These are phyloP conservation scores for Zizania latifolia DNA, from an alignment of 176 grass and related monocot species.

Conservation along the genomic window DNA sequence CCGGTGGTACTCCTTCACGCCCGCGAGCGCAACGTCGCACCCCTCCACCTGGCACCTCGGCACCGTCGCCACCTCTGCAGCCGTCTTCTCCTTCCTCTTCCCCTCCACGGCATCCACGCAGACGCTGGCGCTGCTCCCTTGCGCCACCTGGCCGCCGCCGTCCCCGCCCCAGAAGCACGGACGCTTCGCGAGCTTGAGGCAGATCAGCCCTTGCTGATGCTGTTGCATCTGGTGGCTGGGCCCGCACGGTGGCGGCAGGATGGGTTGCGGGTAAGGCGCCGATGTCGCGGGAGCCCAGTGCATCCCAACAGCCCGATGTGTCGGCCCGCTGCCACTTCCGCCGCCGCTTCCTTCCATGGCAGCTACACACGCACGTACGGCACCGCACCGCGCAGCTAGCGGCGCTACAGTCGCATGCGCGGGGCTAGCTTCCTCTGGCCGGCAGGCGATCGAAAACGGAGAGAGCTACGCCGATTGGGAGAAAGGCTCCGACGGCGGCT, in stretches of 20 bases:
- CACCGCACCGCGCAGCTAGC: too few relatives aligned
- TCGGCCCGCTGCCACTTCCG: not conserved
- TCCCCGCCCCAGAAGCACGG: conserved; percentile 32
- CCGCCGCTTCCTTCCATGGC: conserved; percentile 41
- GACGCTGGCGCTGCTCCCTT: not conserved
- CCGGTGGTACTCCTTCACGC: conserved; percentile 72
- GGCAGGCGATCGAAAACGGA: not conserved
- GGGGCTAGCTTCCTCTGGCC: not conserved
- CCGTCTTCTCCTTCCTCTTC: conserved; percentile 45
- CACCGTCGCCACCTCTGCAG: not conserved
- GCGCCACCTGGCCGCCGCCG: not conserved
- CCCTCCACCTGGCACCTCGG: conserved; percentile 78
- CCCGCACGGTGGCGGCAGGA: not conserved
- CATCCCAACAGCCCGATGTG: conserved; percentile 21
- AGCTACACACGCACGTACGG: not conserved
- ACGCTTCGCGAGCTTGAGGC: conserved; percentile 64
- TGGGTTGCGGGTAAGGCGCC: conserved; percentile 7
- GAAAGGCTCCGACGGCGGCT: not conserved
- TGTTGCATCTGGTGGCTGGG: conserved; percentile 2
- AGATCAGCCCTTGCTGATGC: conserved; percentile 47
- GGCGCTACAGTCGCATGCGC: too few relatives aligned
- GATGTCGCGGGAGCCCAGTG: conserved; percentile 25
- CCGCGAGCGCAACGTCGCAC: conserved; percentile 41
- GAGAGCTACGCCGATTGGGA: not conserved
- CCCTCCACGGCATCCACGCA: not conserved